Percentiles rank a stretch among this genome's conserved stretches.
Evolutionary conservation across 768 basidiomycete species (phyloP).

Genomic region (Boletus pseudopeckii): DNA sequence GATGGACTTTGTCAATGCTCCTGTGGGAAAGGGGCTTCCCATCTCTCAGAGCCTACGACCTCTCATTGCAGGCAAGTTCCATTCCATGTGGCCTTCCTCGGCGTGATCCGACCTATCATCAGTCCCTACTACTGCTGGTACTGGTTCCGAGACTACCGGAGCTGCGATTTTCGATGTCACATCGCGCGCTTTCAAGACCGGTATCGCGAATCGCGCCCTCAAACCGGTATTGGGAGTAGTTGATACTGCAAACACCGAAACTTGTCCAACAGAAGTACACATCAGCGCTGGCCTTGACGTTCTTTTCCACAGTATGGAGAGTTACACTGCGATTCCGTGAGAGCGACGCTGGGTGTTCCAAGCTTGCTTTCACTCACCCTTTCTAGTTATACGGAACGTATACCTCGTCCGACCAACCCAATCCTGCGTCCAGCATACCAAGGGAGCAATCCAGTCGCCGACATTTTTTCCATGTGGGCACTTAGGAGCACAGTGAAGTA

Average conservation of each 20-base stretch:
- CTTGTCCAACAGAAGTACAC: constrained; percentile 88
- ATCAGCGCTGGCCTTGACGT: constrained; percentile 96
- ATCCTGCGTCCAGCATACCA: constrained; percentile 90
- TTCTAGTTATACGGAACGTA: constrained; percentile 81
- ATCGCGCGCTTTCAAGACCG: constrained; percentile 91
- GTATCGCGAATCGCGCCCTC: constrained; percentile 88
- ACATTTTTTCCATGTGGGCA: constrained; percentile 96
- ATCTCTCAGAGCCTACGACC: constrained; percentile 73
- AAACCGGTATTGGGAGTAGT: constrained; percentile 86
- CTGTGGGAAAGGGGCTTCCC: constrained; percentile 87
- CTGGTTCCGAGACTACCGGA: constrained; percentile 93
- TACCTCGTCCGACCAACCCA: constrained; percentile 86
- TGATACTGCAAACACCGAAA: constrained; percentile 88
- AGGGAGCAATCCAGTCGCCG: constrained; percentile 90
- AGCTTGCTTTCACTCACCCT: constrained; percentile 4
- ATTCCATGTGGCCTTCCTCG: neutral
- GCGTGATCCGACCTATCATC: neutral
- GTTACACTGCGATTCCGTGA: constrained; percentile 90
- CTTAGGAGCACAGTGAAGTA: constrained; percentile 84
- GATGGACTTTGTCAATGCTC: constrained; percentile 97
- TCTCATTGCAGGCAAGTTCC: constrained; percentile 67
- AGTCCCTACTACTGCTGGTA: constrained; percentile 80
- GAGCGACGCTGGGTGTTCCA: constrained; percentile 20
- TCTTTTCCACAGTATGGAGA: constrained; percentile 93
- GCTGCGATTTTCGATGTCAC: constrained; percentile 93